These are phyloP conservation scores for Podaxis sp. DNA, from an alignment of 768 basidiomycete genomes.

Conservation along the genomic window DNA sequence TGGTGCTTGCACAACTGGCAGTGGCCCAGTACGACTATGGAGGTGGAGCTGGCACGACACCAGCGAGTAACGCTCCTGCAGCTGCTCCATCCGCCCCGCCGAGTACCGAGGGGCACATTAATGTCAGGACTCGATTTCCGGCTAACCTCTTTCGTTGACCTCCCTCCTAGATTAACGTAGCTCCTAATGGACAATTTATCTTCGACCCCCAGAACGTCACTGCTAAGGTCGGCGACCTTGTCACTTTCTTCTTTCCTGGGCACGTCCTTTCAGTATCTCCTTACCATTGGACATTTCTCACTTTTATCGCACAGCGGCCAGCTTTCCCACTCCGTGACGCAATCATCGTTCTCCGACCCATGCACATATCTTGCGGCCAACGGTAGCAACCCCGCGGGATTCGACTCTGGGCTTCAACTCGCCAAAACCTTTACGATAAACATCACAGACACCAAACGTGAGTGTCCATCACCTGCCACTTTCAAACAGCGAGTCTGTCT, in stretches of 20 bases:
- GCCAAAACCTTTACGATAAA: constrained; percentile 43
- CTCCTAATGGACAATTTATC: constrained; percentile 31
- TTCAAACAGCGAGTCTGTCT: background rate
- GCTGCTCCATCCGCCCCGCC: constrained; percentile 39
- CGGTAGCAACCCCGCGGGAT: constrained; percentile 37
- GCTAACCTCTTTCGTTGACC: background rate
- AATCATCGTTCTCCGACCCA: constrained; percentile 51
- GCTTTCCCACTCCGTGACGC: constrained; percentile 52
- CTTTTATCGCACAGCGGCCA: background rate
- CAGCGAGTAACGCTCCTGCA: constrained; percentile 24
- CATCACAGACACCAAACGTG: constrained; percentile 46
- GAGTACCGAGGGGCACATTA: constrained; percentile 30
- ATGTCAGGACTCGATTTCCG: constrained; percentile 25
- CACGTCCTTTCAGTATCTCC: constrained; percentile 30
- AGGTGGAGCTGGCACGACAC: constrained; percentile 16
- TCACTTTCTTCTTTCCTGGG: constrained; percentile 55
- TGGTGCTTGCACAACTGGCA: constrained; percentile 21
- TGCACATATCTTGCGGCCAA: constrained; percentile 47
- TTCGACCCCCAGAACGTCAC: constrained; percentile 46
- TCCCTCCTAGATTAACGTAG: constrained; percentile 41
- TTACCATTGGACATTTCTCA: background rate
- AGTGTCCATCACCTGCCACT: constrained; percentile 18
- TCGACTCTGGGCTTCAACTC: constrained; percentile 50
- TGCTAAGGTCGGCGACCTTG: constrained; percentile 46
- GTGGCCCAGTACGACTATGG: constrained; percentile 37